Evolutionary conservation across 1,284 basidiomycete species (phyloP).

Genomic region (Lignosus rhinocerotis): DNA sequence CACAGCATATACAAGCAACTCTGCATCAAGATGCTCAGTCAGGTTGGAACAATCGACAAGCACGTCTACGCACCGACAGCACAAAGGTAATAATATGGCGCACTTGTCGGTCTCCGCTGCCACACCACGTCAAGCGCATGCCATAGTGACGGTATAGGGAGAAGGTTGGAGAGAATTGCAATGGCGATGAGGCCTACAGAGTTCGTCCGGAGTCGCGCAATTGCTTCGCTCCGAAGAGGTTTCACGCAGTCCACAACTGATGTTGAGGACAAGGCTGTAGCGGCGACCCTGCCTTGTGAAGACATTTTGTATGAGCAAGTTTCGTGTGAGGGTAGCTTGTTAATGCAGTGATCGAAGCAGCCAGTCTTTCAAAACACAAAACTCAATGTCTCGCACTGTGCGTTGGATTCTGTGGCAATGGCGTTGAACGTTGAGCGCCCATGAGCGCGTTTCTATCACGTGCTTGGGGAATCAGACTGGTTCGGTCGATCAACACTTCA

Average conservation of each 20-base stretch:
- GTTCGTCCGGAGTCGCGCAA: conserved; percentile 54
- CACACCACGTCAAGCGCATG: conserved; percentile 36
- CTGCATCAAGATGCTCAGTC: conserved; percentile 30
- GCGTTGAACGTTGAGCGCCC: background rate
- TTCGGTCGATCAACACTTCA: background rate
- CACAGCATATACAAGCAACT: conserved; percentile 42
- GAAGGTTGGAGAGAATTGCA: conserved; percentile 50
- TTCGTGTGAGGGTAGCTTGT: background rate
- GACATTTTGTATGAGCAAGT: background rate
- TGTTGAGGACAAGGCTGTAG: conserved; percentile 2
- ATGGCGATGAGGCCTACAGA: conserved; percentile 43
- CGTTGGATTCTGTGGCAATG: background rate
- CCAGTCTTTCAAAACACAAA: background rate
- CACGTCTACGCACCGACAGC: conserved; percentile 23
- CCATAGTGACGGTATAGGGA: conserved; percentile 53
- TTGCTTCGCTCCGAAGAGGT: conserved; percentile 55
- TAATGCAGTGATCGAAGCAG: background rate
- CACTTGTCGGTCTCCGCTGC: conserved; percentile 15
- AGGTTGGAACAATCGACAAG: background rate
- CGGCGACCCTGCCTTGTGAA: conserved; percentile 1
- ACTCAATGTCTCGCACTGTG: background rate
- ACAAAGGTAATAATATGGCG: conserved; percentile 26
- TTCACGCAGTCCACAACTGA: conserved; percentile 43
- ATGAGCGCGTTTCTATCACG: no score
- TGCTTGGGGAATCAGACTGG: background rate